phyloP scores from a whole-genome alignment of 352 stramenopile species.

The Globisporangium paroecandrum region DNA sequence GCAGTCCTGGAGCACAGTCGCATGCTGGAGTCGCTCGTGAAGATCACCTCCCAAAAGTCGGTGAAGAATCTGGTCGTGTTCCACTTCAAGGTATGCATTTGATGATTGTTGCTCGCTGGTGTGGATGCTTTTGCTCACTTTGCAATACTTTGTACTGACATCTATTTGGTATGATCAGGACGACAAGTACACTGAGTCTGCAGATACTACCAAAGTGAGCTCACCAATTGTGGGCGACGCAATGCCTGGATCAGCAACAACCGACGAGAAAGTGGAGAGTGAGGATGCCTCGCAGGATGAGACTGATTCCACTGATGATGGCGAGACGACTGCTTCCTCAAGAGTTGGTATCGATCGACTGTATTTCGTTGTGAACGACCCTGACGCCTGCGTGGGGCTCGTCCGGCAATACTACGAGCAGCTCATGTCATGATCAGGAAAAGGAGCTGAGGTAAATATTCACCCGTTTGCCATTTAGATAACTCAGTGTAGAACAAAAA shows the following conservation, averaged over 20 bases:
- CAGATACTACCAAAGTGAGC: background rate
- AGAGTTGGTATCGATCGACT: constrained; percentile 4
- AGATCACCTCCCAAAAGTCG: constrained; percentile 54
- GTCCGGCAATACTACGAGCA: constrained; percentile 20
- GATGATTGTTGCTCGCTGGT: background rate
- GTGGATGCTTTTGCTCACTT: background rate
- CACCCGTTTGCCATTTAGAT: background rate
- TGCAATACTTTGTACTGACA: background rate
- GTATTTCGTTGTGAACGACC: constrained; percentile 19
- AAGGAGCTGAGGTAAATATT: background rate
- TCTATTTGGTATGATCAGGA: background rate
- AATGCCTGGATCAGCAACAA: background rate
- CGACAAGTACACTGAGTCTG: constrained; percentile 9
- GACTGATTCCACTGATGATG: background rate
- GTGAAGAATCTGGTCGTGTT: constrained; percentile 69
- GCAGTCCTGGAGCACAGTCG: constrained; percentile 62
- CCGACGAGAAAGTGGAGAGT: background rate
- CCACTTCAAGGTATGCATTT: constrained; percentile 59
- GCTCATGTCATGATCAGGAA: constrained; percentile 9
- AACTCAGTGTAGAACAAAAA: background rate
- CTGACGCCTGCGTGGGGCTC: constrained; percentile 17
- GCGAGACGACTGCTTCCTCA: background rate
- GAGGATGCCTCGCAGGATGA: background rate
- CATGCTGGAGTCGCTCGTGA: constrained; percentile 44
- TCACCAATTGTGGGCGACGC: background rate